Percentiles rank a stretch among this genome's conserved stretches.
These are phyloP conservation scores for Bacterosira constricta DNA, from an alignment of 108 stramenopile genomes.

Conservation along the genomic window DNA sequence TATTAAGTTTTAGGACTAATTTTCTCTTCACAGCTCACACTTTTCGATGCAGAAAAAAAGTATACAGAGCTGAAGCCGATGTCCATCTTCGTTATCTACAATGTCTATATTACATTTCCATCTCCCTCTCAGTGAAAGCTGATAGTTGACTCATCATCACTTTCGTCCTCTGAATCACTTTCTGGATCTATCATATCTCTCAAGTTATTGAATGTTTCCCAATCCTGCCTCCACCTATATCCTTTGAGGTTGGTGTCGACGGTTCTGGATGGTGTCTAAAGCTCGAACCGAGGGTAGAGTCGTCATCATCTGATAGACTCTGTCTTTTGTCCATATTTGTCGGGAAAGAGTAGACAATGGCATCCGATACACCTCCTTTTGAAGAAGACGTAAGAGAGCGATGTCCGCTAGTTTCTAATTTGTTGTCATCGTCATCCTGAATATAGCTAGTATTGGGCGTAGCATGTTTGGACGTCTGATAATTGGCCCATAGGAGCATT, in stretches of 20 bases:
- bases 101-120: too few species aligned
- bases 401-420: neutral
- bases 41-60: too few species aligned
- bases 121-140: too few species aligned
- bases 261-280: neutral
- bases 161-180: slow-evolving; percentile 13
- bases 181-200: slow-evolving; percentile 43
- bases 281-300: neutral
- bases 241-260: neutral
- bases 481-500: slow-evolving; percentile 44
- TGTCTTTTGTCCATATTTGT: neutral
- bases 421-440: slow-evolving; percentile 1
- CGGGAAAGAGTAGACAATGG: slow-evolving; percentile 1
- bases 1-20: too few species aligned
- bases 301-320: slow-evolving; percentile 6
- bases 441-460: slow-evolving; percentile 19
- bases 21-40: too few species aligned
- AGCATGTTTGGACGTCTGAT: slow-evolving; percentile 26
- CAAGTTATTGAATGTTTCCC: slow-evolving; percentile 21
- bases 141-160: slow-evolving; percentile 8
- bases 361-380: neutral
- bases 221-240: slow-evolving; percentile 1
- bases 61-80: too few species aligned
- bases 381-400: neutral
- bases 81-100: too few species aligned